A percentile compares a stretch with the other conserved stretches of the same genome.
These are phyloP conservation scores for Xylariomycetidae sp. DNA, from an alignment of 2,329 filamentous ascomycete species.

Conservation along the genomic window DNA sequence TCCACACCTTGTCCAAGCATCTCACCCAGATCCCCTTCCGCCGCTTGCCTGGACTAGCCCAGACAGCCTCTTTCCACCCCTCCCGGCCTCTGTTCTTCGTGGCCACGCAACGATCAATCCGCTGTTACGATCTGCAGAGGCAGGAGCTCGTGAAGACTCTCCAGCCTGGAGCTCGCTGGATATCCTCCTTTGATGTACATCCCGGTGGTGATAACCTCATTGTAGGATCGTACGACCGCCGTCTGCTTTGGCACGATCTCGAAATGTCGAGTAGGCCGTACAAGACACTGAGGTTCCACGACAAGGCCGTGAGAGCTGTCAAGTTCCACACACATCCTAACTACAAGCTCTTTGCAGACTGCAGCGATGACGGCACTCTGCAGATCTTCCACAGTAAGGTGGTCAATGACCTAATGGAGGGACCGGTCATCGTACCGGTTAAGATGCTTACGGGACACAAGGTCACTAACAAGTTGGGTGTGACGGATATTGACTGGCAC, in stretches of 20 bases:
- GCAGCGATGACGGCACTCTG: conserved; percentile 86
- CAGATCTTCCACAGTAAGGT: conserved; percentile 98
- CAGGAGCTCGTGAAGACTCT: conserved; percentile 90
- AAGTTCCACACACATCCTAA: conserved; percentile 72
- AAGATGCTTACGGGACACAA: conserved; percentile 91
- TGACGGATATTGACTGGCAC: conserved; percentile 95
- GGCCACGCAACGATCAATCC: conserved; percentile 87
- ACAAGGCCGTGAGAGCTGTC: conserved; percentile 83
- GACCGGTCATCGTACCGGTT: conserved; percentile 90
- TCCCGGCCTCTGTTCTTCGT: conserved; percentile 91
- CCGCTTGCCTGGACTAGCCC: conserved; percentile 60
- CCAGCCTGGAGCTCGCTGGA: conserved; percentile 88
- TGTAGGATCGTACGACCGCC: conserved; percentile 88
- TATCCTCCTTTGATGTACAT: conserved; percentile 89
- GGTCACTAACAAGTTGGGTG: conserved; percentile 78
- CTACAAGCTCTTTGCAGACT: conserved; percentile 82
- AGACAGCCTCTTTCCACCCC: conserved; percentile 92
- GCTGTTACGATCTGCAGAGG: conserved; percentile 86
- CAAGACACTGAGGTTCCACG: conserved; percentile 94
- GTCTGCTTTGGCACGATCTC: conserved; percentile 93
- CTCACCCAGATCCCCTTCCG: conserved; percentile 93
- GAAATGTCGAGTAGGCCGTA: conserved; percentile 87
- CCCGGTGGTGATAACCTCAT: conserved; percentile 90
- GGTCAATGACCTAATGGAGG: conserved; percentile 89
- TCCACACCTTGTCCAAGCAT: conserved; percentile 93